phyloP scores from a whole-genome alignment of 495 filamentous ascomycete genomes.

The Talaromyces stipitatus region DNA sequence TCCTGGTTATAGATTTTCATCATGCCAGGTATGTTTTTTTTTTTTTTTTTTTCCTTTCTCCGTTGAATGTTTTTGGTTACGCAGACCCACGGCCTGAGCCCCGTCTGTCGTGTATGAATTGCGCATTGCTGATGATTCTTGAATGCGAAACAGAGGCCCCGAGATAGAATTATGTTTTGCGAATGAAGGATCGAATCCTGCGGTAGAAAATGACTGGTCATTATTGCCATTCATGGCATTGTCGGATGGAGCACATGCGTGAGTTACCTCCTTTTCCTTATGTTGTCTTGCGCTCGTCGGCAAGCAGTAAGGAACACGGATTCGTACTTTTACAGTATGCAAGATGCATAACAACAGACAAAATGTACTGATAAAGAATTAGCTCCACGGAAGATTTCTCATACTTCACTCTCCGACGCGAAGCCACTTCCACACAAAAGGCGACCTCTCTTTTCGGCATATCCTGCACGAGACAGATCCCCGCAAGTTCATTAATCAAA shows the following conservation, averaged over 20 bases:
- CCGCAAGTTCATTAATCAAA: constrained; percentile 66
- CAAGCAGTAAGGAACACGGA: not conserved
- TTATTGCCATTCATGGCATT: constrained; percentile 96
- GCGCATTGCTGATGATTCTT: not conserved
- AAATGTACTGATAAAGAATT: too few relatives aligned
- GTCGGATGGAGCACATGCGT: constrained; percentile 92
- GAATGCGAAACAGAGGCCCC: constrained; percentile 55
- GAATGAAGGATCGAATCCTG: constrained; percentile 71
- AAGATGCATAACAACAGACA: not conserved
- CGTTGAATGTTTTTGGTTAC: too few relatives aligned
- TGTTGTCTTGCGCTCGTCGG: not conserved
- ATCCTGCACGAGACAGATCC: constrained; percentile 86
- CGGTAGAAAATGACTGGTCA: constrained; percentile 82
- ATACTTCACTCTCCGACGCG: constrained; percentile 86
- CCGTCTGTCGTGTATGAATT: not conserved
- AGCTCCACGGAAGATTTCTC: constrained; percentile 92
- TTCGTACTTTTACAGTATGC: not conserved
- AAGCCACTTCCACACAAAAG: constrained; percentile 46
- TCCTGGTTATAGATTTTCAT: constrained; percentile 93
- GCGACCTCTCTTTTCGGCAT: constrained; percentile 92
- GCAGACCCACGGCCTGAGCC: too few relatives aligned
- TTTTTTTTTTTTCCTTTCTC: not conserved
- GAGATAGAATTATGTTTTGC: constrained; percentile 92
- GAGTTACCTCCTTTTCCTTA: constrained; percentile 25
- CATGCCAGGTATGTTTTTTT: constrained; percentile 64